Conservation (phyloP, 2,329 filamentous ascomycete species). For the Nemania diffusa region DNA sequence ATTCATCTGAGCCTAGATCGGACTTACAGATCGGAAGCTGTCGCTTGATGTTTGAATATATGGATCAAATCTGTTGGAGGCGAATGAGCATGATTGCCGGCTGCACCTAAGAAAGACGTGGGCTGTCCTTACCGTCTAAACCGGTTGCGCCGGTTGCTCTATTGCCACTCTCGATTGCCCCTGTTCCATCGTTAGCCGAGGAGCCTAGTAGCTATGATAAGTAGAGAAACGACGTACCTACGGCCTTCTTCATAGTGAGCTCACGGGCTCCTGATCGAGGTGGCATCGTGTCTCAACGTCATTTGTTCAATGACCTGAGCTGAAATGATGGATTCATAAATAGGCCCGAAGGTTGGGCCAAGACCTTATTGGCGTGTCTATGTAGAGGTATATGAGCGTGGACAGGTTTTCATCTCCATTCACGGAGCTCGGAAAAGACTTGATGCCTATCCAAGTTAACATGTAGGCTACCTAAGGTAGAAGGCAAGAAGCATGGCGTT, state of each 20-base stretch:
- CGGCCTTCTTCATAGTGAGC: slow-evolving; percentile 44
- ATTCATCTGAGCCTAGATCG: neutral
- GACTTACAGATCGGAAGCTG: slow-evolving; percentile 44
- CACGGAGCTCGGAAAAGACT: slow-evolving; percentile 7
- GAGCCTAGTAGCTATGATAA: neutral
- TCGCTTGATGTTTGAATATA: slow-evolving; percentile 47
- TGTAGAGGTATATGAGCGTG: neutral
- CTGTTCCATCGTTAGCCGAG: slow-evolving; percentile 39
- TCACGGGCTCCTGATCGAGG: slow-evolving; percentile 43
- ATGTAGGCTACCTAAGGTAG: neutral
- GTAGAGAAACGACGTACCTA: slow-evolving; percentile 38
- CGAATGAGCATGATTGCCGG: slow-evolving; percentile 13
- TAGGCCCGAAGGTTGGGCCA: neutral
- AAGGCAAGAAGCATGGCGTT: slow-evolving; percentile 1
- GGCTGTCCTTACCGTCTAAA: slow-evolving; percentile 41
- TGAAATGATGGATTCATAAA: slow-evolving; percentile 10
- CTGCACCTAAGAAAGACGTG: neutral
- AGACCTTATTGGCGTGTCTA: slow-evolving; percentile 1
- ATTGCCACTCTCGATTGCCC: slow-evolving; percentile 43
- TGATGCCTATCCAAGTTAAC: slow-evolving; percentile 3
- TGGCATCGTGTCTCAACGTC: slow-evolving; percentile 39
- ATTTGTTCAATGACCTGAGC: neutral
- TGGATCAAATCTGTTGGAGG: slow-evolving; percentile 43
- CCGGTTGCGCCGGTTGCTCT: slow-evolving; percentile 42
- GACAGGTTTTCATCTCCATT: neutral